Evolutionary conservation across 495 filamentous ascomycete genomes (phyloP), one percentile per base, ranked within the genome.

Genomic region (Penicillium chermesinum): DNA sequence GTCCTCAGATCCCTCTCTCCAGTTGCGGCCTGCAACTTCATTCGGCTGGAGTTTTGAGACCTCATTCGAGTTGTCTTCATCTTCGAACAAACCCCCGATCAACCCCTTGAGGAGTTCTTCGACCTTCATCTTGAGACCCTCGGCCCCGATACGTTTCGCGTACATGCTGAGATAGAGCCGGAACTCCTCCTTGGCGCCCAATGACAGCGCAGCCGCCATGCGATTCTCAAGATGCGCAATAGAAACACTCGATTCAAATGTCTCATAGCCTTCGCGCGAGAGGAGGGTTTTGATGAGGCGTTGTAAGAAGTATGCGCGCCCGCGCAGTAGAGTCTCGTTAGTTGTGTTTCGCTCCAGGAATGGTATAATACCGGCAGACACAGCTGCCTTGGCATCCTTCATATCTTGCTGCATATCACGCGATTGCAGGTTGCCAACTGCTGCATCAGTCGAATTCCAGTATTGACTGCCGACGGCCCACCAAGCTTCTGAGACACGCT

Each of bases 381-480:
- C 75, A 17, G 83, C 79, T 10, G 72, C 68, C 46, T 72, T 71
- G 6, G 78, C 68, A 3, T 73, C 70, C 25, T 73, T 69, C 46
- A 25, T 61, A 27, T 79, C 76, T 25, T 78, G 73, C 10, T 70
- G 73, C 2, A 62, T 63, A 15, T 80, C 83, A 7, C 84, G 83
- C 0, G 87, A 80, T 40, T 89, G 84, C 7, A 94, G 62, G 42
- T 89, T 87, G 48, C 85, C 81, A 20, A 90, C 77, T 0, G 88
- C 87, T 10, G 86, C 83, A 52, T 91, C 91, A 30, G 88, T 89
- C n/a, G 86, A 88, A 66, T 95, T 95, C 93, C 94, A 97, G 64
- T 97, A 97, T 64, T 97, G 93, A 60, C 86, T 91, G 17, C 91
- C 91, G 1, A 96, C 88, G 2, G 93, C 91, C 93, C 94, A 99